Evolutionary conservation across 257 asterid species (phyloP), one percentile per base, ranked within the genome.

Genomic region (Verbascum thapsus): DNA sequence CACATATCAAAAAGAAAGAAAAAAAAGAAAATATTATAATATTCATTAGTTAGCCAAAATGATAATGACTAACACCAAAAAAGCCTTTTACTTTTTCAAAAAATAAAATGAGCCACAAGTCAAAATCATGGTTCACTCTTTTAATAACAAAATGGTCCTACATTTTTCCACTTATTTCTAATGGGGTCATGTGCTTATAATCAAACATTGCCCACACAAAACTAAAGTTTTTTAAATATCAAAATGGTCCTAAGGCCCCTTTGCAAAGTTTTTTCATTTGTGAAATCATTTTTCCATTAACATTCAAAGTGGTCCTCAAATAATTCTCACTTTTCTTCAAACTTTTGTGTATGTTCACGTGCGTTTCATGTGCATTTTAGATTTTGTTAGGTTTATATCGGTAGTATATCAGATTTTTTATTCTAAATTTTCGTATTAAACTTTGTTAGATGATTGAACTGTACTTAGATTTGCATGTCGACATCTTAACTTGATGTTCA

Each of bases 61-160:
- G 70, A 70, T 54, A 70, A 63, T 56, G 71, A 70, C 66, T 22
- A 44, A 55, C 71, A 63, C 55, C 61, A 61, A 43, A 16, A 47
- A n/a, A 8, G 26, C 30, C 48, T 13, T 16, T 53, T 47, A 51
- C 68, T 52, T 69, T 59, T 22, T 40, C 9, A 45, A 61, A 52
- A 64, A 37, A 37, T 12, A 34, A 34, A 56, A 64, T 22, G 44
- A 48, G 53, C 43, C 75, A 70, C 69, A 54, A 22, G 75, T 70
- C 66, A 70, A 70, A 71, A 70, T 70, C 75, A 70, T 64, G 57
- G 9, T 44, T 26, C 35, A 13, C n/a, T 18, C 9, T 1, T 34
- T 18, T 37, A 8, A 18, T 45, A n/a, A n/a, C 22, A 43, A 15
- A 53, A 30, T 52, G 52, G 61, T 64, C 61, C 60, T 51, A 19